Percentiles rank a stretch among this genome's conserved stretches.
phyloP scores from a whole-genome alignment of 2,329 filamentous ascomycete genomes.

The Teratosphaeria viscida region DNA sequence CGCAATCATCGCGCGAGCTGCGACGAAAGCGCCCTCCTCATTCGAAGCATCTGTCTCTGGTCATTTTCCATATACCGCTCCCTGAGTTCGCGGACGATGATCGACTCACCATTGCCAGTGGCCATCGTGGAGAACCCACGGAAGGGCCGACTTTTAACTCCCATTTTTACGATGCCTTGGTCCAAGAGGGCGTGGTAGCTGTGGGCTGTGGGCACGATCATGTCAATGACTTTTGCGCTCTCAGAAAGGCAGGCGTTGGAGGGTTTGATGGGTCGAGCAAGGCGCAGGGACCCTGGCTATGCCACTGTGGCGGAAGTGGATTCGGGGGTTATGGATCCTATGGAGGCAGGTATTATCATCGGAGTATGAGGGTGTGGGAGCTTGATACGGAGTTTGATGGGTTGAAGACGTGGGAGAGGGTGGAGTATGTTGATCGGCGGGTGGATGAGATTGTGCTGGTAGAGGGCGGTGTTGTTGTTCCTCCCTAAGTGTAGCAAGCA shows the following conservation, averaged over 20 bases:
- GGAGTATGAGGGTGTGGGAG: background rate
- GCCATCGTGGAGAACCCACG: background rate
- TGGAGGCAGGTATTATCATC: background rate
- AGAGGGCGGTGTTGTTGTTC: background rate
- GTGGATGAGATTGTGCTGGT: background rate
- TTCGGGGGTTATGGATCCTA: background rate
- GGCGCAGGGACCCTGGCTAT: background rate
- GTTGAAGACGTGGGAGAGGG: background rate
- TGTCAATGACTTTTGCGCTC: conserved; percentile 14
- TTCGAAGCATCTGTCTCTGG: background rate
- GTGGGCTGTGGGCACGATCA: background rate
- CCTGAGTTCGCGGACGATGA: background rate
- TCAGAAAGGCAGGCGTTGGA: conserved; percentile 30
- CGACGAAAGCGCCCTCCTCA: background rate
- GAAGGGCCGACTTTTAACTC: background rate
- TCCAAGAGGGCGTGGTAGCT: background rate
- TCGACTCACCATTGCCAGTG: background rate
- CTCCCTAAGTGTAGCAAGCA: background rate
- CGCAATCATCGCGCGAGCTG: background rate
- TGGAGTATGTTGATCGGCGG: background rate
- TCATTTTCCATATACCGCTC: background rate
- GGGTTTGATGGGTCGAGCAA: conserved; percentile 2
- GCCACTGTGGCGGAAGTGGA: background rate
- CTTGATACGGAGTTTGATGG: background rate
- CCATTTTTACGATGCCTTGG: background rate